These are phyloP conservation scores for Spergularia marina DNA, from an alignment of 148 eudicot genomes.

Conservation along the genomic window DNA sequence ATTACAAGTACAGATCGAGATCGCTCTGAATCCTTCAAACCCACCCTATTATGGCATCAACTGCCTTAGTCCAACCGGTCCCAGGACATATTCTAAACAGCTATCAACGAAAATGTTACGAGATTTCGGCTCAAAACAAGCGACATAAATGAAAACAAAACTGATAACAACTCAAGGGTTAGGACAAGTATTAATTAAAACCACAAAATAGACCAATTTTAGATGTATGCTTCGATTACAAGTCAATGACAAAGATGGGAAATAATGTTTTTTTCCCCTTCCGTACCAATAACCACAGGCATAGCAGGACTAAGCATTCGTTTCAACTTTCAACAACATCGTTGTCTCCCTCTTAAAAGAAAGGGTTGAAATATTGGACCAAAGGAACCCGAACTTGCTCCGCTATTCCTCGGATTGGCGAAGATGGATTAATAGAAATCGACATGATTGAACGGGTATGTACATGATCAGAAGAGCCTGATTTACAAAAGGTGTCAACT, in stretches of 20 bases:
- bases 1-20: no score
- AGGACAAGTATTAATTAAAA: no score
- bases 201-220: neutral
- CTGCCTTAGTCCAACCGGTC: no score
- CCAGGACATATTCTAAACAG: no score
- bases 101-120: no score
- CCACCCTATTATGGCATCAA: no score
- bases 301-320: neutral
- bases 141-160: no score
- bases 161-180: no score
- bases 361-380: neutral
- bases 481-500: slow-evolving; percentile 12
- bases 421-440: neutral
- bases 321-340: slow-evolving; percentile 7
- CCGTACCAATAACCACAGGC: neutral
- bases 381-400: neutral
- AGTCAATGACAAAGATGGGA: neutral
- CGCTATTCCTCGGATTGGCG: neutral
- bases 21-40: no score
- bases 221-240: neutral
- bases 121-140: no score
- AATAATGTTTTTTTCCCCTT: neutral
- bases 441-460: slow-evolving; percentile 4
- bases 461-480: slow-evolving; percentile 2
- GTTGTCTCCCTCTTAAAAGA: slow-evolving; percentile 11